Base-by-base conservation (phyloP, 78 protist species). In the Capsaspora owczarzaki region DNA sequence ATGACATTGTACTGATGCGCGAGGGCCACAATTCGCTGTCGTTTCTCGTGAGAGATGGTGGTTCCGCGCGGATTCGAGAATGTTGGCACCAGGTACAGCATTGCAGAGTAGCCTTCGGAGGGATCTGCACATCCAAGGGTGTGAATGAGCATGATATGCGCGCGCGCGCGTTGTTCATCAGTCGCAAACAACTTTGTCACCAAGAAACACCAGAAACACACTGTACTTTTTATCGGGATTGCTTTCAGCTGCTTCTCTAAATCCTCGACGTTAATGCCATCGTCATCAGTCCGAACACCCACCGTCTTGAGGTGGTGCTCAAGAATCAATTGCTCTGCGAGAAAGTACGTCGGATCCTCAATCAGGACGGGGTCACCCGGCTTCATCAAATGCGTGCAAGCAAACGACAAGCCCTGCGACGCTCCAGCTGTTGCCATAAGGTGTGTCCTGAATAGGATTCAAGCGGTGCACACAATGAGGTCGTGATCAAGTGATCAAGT, bases 1-100 rank as follows among this genome's bases (percentile, higher is more conserved):
- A 5, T 0, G 47, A 72, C 2, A 40, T 71, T 56, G 51, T 76
- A 51, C 49, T 41, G 22, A 12, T 2, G 19, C 1, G 68, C 61
- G 1, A 61, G 75, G 20, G 14, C 56, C 3, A 60, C 41, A 31
- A 78, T 49, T 20, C 20, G n/a, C n/a, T 2, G 19, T 0, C 75
- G 38, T 0, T 35, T 31, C 33, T 16, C 75, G 31, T 16, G n/a
- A 16, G 82, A 49, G 47, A 61, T 2, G 37, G 69, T 81, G 31
- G n/a, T 22, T 37, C 80, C 79, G 14, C 60, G 35, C 25, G 85
- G 85, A 42, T 81, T 81, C 35, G 27, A 0, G 49, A n/a, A 43
- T 1, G 79, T 66, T 10, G 85, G 85, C 5, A 81, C 44, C 61
- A 37, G 29, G 60, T 81, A 81, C 41, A 81, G 14, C 43, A 81